Percentiles rank a stretch among this genome's conserved stretches.
Evolutionary conservation across 306 rosid genomes (phyloP).

Genomic region (Prunus padus): DNA sequence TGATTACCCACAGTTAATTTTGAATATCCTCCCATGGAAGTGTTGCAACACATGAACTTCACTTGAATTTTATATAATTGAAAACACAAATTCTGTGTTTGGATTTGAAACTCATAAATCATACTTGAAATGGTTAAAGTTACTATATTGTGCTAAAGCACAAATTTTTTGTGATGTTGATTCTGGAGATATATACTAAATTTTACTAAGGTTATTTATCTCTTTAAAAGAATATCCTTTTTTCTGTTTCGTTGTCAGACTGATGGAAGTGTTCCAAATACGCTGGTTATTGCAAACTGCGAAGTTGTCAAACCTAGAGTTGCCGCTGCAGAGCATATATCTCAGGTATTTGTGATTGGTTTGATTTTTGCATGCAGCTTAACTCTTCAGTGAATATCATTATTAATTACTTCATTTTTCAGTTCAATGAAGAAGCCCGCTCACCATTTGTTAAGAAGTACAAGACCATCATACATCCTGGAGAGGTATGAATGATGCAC

Average conservation of each 20-base stretch:
- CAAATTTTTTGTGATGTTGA: background rate
- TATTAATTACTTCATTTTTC: conserved; percentile 22
- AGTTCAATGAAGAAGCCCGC: conserved; percentile 99
- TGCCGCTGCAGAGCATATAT: conserved; percentile 98
- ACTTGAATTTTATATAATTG: background rate
- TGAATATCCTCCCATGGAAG: background rate
- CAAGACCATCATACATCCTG: conserved; percentile 98
- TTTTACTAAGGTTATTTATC: background rate
- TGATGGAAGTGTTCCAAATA: conserved; percentile 98
- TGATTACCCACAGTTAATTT: background rate
- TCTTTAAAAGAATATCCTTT: background rate
- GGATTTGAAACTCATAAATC: background rate
- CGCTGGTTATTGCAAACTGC: conserved; percentile 95
- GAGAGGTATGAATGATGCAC: conserved; percentile 65
- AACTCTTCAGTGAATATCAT: background rate
- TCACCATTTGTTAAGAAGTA: conserved; percentile 99
- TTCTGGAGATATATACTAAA: background rate
- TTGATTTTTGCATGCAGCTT: conserved; percentile 16
- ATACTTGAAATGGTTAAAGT: background rate
- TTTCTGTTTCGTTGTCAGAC: conserved; percentile 46
- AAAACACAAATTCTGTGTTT: background rate
- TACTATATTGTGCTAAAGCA: background rate
- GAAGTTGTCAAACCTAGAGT: conserved; percentile 98
- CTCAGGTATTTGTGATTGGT: conserved; percentile 56
- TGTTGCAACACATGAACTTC: background rate